phyloP scores from a whole-genome alignment of 139 green algal species.

The Penium margaritaceum region DNA sequence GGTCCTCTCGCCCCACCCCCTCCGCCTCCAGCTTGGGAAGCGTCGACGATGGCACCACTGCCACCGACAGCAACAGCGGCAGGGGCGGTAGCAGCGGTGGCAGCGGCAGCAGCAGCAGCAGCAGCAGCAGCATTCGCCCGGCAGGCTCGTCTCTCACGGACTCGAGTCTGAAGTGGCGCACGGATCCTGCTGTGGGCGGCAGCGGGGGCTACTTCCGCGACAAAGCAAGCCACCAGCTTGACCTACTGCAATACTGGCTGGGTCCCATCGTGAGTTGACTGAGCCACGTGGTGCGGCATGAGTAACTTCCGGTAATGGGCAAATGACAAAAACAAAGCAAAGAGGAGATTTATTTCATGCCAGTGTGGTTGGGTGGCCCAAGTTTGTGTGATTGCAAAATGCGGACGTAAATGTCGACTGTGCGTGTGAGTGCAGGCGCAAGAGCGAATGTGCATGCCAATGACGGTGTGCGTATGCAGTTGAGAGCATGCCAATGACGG shows the following conservation, averaged over 20 bases:
- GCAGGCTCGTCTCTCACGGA: conserved; percentile 3
- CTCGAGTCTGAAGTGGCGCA: background rate
- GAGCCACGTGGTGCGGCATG: no score
- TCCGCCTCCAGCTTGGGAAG: no score
- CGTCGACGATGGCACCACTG: background rate
- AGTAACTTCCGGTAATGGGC: no score
- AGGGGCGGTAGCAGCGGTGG: background rate
- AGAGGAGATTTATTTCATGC: no score
- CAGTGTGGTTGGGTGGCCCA: no score
- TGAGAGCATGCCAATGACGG: no score
- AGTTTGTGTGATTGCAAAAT: no score
- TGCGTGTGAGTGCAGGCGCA: no score
- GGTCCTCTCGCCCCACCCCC: background rate
- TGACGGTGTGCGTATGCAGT: no score
- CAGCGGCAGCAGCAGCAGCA: background rate
- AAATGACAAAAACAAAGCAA: no score
- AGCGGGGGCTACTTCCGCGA: conserved; percentile 33
- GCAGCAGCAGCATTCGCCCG: background rate
- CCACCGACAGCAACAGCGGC: background rate
- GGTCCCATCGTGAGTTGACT: conserved; percentile 8
- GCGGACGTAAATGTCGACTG: no score
- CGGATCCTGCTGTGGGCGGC: background rate
- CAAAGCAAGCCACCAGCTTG: conserved; percentile 35
- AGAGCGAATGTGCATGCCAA: no score
- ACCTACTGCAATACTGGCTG: conserved; percentile 16